Evolutionary conservation across 2,329 filamentous ascomycete species (phyloP), one percentile per base, ranked within the genome.

Genomic region (Diaporthe sp.): DNA sequence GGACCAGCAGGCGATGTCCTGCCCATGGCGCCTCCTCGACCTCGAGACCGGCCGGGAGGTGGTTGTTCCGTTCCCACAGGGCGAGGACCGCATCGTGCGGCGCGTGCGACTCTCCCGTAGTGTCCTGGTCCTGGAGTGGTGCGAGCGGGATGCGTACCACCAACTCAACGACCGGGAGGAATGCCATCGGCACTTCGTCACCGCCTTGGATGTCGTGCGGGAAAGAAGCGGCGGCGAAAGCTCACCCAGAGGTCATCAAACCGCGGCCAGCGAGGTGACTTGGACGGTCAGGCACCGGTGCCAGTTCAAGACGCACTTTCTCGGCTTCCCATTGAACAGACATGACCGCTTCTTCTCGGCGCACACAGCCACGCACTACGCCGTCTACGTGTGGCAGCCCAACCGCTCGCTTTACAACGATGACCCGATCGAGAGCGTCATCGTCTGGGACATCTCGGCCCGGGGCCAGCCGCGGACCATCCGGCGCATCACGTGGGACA

Each of bases 71-170:
- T 91, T 92, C 75, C 59, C 74, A 13, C 82, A 88, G 47, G 82
- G 84, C 7, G 75, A 79, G 1, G 83, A 83, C 10, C 91, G 87
- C 76, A 84, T 88, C 44, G 82, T 92, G 35, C 85, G 91, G 17
- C 86, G 90, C 17, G 80, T 91, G 4, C 86, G 90, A 19, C 82
- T 92, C 5, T 85, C 86, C 42, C 82, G 87, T 44, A 83, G 84
- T 2, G 83, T 91, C n/a, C 82, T 93, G n/a, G 78, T 92, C 25
- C 82, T 93, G n/a, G 91, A 92, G 79, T 92, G 91, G 90, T 90
- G 89, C 66, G 88, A 91, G 78, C 80, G 83, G 2, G 82, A 86
- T 37, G 82, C 87, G 1, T 59, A 86, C 75, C 86, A 89, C 79
- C 85, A 86, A 79, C 80, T 88, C 30, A 88, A 89, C 78, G 85